Conservation (phyloP, 2,329 filamentous ascomycete genomes). For the Chaetomium globosum region DNA sequence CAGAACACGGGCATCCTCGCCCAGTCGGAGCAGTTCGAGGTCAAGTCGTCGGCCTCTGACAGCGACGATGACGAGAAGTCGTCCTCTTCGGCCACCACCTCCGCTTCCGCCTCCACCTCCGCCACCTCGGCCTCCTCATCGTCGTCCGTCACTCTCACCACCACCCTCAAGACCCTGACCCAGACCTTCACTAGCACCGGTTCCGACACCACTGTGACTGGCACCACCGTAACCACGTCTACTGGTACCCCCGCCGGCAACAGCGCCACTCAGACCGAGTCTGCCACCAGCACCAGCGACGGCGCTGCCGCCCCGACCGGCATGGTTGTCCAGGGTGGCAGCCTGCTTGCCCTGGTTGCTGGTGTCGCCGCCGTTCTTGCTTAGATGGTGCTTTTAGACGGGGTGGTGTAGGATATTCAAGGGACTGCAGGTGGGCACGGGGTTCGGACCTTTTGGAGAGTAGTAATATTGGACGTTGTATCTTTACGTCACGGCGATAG, state of each 20-base stretch:
- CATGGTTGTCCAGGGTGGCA: conserved; percentile 24
- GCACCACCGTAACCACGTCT: conserved; percentile 25
- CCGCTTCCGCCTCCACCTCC: conserved; percentile 4
- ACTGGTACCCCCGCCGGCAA: conserved; percentile 8
- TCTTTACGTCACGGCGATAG: neutral
- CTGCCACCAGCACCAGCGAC: conserved; percentile 19
- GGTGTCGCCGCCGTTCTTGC: conserved; percentile 32
- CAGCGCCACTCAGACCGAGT: neutral
- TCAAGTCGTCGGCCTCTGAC: conserved; percentile 19
- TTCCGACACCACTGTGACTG: conserved; percentile 10
- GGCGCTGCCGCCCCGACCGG: conserved; percentile 22
- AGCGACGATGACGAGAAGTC: conserved; percentile 11
- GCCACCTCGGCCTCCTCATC: neutral
- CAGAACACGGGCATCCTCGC: conserved; percentile 37
- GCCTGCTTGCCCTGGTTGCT: conserved; percentile 29
- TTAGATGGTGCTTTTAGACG: conserved; percentile 9
- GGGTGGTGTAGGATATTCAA: neutral
- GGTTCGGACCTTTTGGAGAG: neutral
- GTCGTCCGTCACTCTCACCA: neutral
- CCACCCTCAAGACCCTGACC: conserved; percentile 6
- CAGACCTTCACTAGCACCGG: neutral
- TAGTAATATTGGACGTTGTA: neutral
- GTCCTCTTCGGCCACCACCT: neutral
- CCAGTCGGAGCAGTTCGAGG: conserved; percentile 37
- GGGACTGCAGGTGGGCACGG: neutral